These are phyloP conservation scores for Solanum raphanifolium DNA, from an alignment of 257 asterid genomes.

Conservation along the genomic window DNA sequence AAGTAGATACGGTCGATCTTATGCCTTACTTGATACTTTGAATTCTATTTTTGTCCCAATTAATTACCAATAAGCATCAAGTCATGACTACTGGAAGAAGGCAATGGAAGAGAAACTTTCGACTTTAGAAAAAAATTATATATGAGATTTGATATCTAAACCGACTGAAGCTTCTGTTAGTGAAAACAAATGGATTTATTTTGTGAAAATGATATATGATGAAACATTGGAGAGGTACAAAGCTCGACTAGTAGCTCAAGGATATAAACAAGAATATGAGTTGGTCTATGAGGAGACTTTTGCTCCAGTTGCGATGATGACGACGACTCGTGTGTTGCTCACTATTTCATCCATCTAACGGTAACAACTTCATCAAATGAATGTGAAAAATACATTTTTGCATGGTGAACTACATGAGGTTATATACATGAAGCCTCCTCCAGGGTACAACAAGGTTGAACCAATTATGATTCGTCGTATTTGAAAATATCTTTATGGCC, in stretches of 20 bases:
- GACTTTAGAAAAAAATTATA: background rate
- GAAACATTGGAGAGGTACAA: background rate
- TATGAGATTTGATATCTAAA: background rate
- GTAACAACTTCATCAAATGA: background rate
- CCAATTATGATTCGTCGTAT: too few species aligned
- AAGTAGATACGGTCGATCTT: background rate
- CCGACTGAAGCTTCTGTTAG: background rate
- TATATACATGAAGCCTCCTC: background rate
- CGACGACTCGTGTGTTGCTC: background rate
- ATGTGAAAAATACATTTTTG: background rate
- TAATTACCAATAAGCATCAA: background rate
- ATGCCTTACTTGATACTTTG: background rate
- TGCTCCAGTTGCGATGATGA: background rate
- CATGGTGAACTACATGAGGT: background rate
- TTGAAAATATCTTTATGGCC: background rate
- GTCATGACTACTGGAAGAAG: background rate
- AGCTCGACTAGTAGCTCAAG: background rate
- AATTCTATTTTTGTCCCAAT: too few species aligned
- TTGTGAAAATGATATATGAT: background rate
- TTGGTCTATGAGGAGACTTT: background rate
- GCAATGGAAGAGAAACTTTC: background rate
- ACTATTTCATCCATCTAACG: background rate
- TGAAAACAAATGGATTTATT: background rate
- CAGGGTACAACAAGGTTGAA: background rate
- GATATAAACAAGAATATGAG: background rate